Evolutionary conservation across 768 basidiomycete genomes (phyloP), one percentile per base, ranked within the genome.

Genomic region (Kwoniella dejecticola): DNA sequence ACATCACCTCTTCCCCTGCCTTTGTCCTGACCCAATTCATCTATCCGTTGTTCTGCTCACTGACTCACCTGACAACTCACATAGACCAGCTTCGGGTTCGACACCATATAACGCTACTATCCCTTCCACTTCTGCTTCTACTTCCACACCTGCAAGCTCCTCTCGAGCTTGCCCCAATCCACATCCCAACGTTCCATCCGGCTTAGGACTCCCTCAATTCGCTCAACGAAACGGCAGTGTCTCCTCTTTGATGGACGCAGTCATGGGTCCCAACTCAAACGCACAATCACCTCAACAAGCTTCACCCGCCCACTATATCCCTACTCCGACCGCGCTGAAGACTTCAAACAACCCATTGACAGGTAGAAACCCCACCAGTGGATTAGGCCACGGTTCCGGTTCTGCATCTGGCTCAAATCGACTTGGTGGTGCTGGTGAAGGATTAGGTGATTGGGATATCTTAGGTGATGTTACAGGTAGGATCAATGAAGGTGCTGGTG

Each of bases 371-470:
- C 19, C 40, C 2, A 40, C 13, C 13, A 23, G 29, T 26, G 26
- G 52, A 12, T 29, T 41, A n/a, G 27, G 52, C 6, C 33, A 53
- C 24, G 52, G 52, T 41, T 17, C 52, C 21, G 11, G 10, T 6
- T 21, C 29, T 15, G 36, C 29, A 17, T 11, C n/a, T 19, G 50
- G 50, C 7, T 36, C 33, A 36, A 36, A 36, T 36, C 7, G 33
- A 36, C 7, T 36, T 15, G 33, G 33, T 36, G 33, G 33, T 15
- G 33, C 7, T 36, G 33, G 33, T 36, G 33, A 36, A 19, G 33
- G 46, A 17, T 17, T 19, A 30, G 31, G 49, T 12, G 62, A 54
- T 36, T 68, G 67, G 72, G 72, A 67, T 30, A 63, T 69, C 13
- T 29, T 70, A 44, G 61, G 59, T 26, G 69, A 73, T 53, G 49